These are phyloP conservation scores for Brassica carinata DNA, from an alignment of 345 rosid species.

Conservation along the genomic window DNA sequence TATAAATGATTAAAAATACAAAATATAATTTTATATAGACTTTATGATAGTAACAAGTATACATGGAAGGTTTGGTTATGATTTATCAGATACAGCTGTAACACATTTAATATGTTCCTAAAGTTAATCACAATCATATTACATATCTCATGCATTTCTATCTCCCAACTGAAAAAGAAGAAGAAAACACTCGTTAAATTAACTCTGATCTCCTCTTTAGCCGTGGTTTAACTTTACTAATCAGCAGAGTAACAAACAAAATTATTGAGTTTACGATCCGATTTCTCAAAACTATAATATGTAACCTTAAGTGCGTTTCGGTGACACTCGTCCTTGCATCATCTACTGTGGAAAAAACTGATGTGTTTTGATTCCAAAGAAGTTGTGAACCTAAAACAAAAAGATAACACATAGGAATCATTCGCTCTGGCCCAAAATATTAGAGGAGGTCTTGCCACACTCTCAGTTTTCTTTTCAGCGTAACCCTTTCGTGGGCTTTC, in stretches of 20 bases:
- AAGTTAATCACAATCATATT: not conserved
- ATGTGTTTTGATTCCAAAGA: not conserved
- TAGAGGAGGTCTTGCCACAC: not conserved
- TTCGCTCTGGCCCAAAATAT: not conserved
- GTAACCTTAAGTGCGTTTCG: not conserved
- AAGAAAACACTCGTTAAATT: not conserved
- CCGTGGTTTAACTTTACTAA: not conserved
- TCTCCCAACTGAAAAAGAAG: not conserved
- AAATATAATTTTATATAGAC: not conserved
- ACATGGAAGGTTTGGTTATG: constrained; percentile 26
- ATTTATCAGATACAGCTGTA: constrained; percentile 25
- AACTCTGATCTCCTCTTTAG: not conserved
- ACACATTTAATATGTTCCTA: constrained; percentile 26
- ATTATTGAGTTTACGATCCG: too few relatives aligned
- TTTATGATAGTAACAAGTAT: constrained; percentile 14
- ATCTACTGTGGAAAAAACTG: not conserved
- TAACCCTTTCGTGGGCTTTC: constrained; percentile 12
- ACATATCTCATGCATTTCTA: constrained; percentile 17
- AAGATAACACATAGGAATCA: not conserved
- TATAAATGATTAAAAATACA: not conserved
- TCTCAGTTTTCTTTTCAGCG: not conserved
- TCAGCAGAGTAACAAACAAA: too few relatives aligned
- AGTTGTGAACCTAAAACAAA: not conserved
- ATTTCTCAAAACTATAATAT: too few relatives aligned
- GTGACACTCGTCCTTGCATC: not conserved